Evolutionary conservation across 352 stramenopile genomes (phyloP), one percentile per base, ranked within the genome.

Genomic region (Pythium folliculosum): DNA sequence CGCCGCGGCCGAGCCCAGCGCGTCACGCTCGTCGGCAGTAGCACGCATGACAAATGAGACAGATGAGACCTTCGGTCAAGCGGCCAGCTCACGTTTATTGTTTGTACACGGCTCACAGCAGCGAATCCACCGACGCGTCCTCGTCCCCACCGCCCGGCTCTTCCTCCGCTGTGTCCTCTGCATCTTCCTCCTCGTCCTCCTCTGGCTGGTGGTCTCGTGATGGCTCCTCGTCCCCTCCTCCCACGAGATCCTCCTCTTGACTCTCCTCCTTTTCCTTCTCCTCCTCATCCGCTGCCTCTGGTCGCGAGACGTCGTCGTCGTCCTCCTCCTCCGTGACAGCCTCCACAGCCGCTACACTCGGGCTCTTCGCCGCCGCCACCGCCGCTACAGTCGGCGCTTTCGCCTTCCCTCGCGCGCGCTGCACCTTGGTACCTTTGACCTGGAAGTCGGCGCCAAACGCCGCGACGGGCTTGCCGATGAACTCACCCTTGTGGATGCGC

Each of bases 381-480:
- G 17, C 19, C 58, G 37, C 27, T 8, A 27, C 38, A 8, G 22
- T 21, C 13, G 5, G n/a, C 21, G 27, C 56, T 27, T 25, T 61
- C 6, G 23, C 21, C 48, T 65, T 70, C 25, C 55, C 53, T 40
- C 69, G 59, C n/a, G 70, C 55, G 9, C 70, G 68, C 53, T 77
- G 63, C 55, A 89, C 59, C 49, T 89, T 91, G 4, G 67, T 56
- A 21, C 83, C 83, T 35, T 83, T 80, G 23, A 92, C 76, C 32
- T 91, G 77, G 40, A 94, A 92, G 45, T 94, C 86, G 17, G 80
- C 75, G 9, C 81, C 83, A 40, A 85, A 88, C 7, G 77, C 87
- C 25, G 83, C 77, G 43, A 87, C 72, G 13, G 82, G 85, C 44
- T 92, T 89, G 9, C 81, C 81, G 40, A 94, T 71, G 48, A 73